Percentiles rank a stretch among this genome's conserved stretches.
Evolutionary conservation across 805 yeast genomes (phyloP).

Genomic region (Candida ortonii): DNA sequence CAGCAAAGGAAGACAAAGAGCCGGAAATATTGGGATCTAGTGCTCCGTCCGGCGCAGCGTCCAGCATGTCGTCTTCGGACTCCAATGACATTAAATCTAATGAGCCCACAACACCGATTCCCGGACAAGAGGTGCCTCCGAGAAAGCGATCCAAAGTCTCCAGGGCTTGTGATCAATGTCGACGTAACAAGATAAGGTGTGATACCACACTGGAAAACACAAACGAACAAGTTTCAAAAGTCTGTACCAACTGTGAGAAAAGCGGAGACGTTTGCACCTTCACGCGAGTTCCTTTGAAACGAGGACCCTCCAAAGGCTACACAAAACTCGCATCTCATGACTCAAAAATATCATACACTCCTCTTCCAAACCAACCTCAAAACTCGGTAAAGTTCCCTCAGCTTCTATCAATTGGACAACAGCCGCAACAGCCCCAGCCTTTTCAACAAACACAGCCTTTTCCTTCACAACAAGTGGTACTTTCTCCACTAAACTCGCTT

Average conservation of each 20-base stretch:
- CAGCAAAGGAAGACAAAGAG: no score
- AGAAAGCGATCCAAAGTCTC: conserved; percentile 71
- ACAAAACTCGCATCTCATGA: conserved; percentile 16
- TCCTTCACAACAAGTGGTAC: conserved; percentile 25
- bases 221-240: conserved; percentile 45
- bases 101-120: conserved; percentile 1
- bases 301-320: conserved; percentile 80
- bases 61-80: no score
- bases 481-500: conserved; percentile 26
- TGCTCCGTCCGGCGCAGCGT: no score
- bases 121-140: conserved; percentile 22
- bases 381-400: conserved; percentile 10
- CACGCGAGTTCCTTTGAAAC: conserved; percentile 66
- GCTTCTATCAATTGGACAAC: conserved; percentile 11
- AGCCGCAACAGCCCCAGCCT: conserved; percentile 7
- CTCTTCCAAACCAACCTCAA: conserved; percentile 8
- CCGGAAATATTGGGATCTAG: no score
- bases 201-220: conserved; percentile 52
- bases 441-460: conserved; percentile 4
- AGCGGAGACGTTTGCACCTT: conserved; percentile 63
- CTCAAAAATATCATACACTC: neutral
- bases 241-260: conserved; percentile 62
- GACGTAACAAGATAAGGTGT: conserved; percentile 70
- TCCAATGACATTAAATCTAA: no score
- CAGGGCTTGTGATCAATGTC: conserved; percentile 78